Base-by-base conservation (phyloP, 2,329 filamentous ascomycete genomes). In the Phaeomoniella chlamydospora region DNA sequence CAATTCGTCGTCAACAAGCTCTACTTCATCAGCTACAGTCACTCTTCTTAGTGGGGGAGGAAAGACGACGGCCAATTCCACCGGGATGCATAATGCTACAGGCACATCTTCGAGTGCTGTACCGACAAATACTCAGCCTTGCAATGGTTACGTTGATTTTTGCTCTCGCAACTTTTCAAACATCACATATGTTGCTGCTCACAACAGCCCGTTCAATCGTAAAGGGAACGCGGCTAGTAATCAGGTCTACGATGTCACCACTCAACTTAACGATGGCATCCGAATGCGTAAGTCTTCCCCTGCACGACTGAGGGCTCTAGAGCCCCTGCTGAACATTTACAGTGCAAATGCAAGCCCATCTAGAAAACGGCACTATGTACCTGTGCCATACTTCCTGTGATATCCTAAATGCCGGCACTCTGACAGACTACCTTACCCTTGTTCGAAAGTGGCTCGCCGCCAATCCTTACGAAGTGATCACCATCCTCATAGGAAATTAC, bases 331-430 rank as follows among this genome's bases (percentile, higher is more conserved):
- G 29, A 38, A 16, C 19, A 11, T 9, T 12, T 33, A 29, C 41
- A 73, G 68, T 78, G 18, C 69, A 76, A 57, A 74, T 74, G 42
- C 67, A 76, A 52, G 65, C 66, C 0, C 74, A 77, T 41, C 59
- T 56, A 22, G 52, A 62, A 17, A 74, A 77, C 44, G 58, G 58
- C 15, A 30, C 17, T 10, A 55, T 80, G 32, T 80, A 84, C 56
- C 84, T 90, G 48, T 94, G 87, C 57, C 87, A 94, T 55, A 83
- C 81, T 1, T 77, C 71, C 32, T 94, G 87, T 58, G 72, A 85
- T 44, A 62, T 94, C 3, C 70, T 94, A 18, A 78, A 94, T 46
- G 82, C 72, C 2, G 87, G 88, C 0, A 77, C 81, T 5, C 79
- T 90, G 35, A 74, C 78, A 37, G 62, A 72, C 31, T 90, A 84